These are phyloP conservation scores for Camellia granthamiana DNA, from an alignment of 148 eudicot species.

Conservation along the genomic window DNA sequence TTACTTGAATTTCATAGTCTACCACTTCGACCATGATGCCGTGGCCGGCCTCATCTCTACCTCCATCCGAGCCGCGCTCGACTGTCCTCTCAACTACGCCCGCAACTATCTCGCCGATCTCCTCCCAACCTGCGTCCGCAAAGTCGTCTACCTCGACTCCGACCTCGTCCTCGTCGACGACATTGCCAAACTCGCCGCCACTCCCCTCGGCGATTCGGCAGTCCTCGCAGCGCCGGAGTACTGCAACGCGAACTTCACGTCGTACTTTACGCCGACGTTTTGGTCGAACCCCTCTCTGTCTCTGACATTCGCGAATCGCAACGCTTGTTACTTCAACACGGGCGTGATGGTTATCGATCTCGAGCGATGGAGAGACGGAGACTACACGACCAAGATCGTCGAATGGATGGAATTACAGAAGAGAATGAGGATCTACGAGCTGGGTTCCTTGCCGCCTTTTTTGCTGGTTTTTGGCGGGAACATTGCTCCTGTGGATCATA, in stretches of 20 bases:
- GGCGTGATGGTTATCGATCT: slow-evolving; percentile 91
- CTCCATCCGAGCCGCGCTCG: slow-evolving; percentile 70
- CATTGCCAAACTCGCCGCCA: slow-evolving; percentile 48
- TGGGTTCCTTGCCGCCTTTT: slow-evolving; percentile 88
- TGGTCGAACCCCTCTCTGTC: slow-evolving; percentile 83
- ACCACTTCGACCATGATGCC: slow-evolving; percentile 43
- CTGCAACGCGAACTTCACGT: slow-evolving; percentile 61
- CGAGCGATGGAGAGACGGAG: slow-evolving; percentile 63
- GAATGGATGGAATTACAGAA: slow-evolving; percentile 97
- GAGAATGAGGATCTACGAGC: slow-evolving; percentile 75
- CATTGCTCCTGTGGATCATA: slow-evolving; percentile 76
- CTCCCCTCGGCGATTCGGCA: slow-evolving; percentile 36
- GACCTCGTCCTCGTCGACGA: slow-evolving; percentile 84
- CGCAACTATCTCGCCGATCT: slow-evolving; percentile 63
- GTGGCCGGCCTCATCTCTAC: slow-evolving; percentile 70
- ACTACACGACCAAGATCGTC: slow-evolving; percentile 57
- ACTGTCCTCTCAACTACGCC: slow-evolving; percentile 76
- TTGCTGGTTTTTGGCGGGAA: slow-evolving; percentile 78
- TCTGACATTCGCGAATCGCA: slow-evolving; percentile 50
- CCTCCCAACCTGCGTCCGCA: slow-evolving; percentile 40
- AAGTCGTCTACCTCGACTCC: slow-evolving; percentile 73
- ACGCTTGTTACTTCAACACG: slow-evolving; percentile 76
- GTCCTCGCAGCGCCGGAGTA: slow-evolving; percentile 80
- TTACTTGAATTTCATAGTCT: slow-evolving; percentile 44
- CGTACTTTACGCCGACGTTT: slow-evolving; percentile 69